Evolutionary conservation across 805 yeast species (phyloP).

Genomic region (Wickerhamiella occidentalis): DNA sequence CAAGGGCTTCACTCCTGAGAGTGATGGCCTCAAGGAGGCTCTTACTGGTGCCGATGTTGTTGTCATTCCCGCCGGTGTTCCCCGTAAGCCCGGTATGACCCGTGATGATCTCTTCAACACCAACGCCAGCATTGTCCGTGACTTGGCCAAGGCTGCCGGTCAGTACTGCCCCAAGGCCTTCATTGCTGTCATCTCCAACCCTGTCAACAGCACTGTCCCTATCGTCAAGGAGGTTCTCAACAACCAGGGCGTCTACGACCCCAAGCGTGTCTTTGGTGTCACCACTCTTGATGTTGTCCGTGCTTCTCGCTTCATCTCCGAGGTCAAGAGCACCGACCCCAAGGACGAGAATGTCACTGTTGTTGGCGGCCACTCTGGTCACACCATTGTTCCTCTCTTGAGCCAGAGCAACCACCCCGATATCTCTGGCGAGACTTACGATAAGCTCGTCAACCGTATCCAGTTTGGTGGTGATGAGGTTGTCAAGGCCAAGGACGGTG

Average conservation of each 20-base stretch:
- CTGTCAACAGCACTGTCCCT: conserved; percentile 95
- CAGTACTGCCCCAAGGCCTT: conserved; percentile 76
- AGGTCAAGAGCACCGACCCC: conserved; percentile 61
- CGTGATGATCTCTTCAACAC: conserved; percentile 94
- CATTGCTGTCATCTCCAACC: conserved; percentile 76
- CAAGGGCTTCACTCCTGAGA: conserved; percentile 76
- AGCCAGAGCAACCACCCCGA: conserved; percentile 57
- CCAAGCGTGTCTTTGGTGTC: conserved; percentile 87
- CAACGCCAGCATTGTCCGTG: conserved; percentile 90
- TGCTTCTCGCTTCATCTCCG: conserved; percentile 75
- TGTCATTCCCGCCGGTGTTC: conserved; percentile 94
- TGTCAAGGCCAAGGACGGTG: conserved; percentile 85
- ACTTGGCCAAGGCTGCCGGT: conserved; percentile 76
- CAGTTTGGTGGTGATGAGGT: conserved; percentile 97
- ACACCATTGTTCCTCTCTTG: conserved; percentile 85
- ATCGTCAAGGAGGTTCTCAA: conserved; percentile 88
- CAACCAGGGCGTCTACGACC: conserved; percentile 77
- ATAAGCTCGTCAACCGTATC: conserved; percentile 65
- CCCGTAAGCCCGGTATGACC: conserved; percentile 98
- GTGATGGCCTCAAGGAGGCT: conserved; percentile 57
- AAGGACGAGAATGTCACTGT: conserved; percentile 66
- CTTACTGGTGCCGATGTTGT: conserved; percentile 61
- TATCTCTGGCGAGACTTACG: conserved; percentile 54
- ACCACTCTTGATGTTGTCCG: conserved; percentile 88
- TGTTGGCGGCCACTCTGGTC: conserved; percentile 97